phyloP scores from a whole-genome alignment of 768 basidiomycete genomes.

The Tricholoma bakamatsutake region DNA sequence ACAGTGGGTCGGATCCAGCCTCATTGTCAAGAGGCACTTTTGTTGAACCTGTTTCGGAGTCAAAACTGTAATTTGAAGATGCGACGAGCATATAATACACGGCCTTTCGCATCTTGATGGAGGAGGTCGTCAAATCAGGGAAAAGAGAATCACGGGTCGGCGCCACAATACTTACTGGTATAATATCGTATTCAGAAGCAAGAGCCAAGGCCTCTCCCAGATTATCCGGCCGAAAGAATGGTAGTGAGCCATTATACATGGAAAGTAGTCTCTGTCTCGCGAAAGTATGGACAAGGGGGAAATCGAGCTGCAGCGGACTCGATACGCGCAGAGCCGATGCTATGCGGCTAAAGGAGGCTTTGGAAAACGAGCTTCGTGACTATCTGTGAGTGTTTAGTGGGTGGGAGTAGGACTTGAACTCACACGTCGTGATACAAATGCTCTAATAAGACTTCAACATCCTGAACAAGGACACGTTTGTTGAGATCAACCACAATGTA shows the following conservation, averaged over 20 bases:
- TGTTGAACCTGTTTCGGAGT: background rate
- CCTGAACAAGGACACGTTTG: slow-evolving; percentile 32
- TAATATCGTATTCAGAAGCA: slow-evolving; percentile 40
- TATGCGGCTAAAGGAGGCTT: slow-evolving; percentile 41
- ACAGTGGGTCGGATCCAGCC: background rate
- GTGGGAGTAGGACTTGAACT: too few species aligned
- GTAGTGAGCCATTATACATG: slow-evolving; percentile 45
- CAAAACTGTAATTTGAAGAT: slow-evolving; percentile 9
- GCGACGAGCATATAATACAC: slow-evolving; percentile 62
- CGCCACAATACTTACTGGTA: slow-evolving; percentile 36
- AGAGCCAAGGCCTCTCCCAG: slow-evolving; percentile 50
- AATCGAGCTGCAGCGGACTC: slow-evolving; percentile 48
- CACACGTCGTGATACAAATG: too few species aligned
- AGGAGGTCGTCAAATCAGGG: slow-evolving; percentile 1
- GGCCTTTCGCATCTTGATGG: slow-evolving; percentile 49
- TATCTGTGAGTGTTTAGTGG: background rate
- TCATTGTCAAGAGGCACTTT: background rate
- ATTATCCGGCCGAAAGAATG: slow-evolving; percentile 37
- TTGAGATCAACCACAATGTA: slow-evolving; percentile 30
- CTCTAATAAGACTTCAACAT: slow-evolving; percentile 41
- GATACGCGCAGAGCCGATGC: slow-evolving; percentile 53
- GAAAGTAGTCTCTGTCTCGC: slow-evolving; percentile 36
- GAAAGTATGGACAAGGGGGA: slow-evolving; percentile 44
- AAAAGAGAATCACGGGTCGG: background rate
- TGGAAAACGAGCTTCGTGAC: slow-evolving; percentile 35